Evolutionary conservation across 257 asterid species (phyloP), one percentile per base, ranked within the genome.

Genomic region (Solanum tacnaense): DNA sequence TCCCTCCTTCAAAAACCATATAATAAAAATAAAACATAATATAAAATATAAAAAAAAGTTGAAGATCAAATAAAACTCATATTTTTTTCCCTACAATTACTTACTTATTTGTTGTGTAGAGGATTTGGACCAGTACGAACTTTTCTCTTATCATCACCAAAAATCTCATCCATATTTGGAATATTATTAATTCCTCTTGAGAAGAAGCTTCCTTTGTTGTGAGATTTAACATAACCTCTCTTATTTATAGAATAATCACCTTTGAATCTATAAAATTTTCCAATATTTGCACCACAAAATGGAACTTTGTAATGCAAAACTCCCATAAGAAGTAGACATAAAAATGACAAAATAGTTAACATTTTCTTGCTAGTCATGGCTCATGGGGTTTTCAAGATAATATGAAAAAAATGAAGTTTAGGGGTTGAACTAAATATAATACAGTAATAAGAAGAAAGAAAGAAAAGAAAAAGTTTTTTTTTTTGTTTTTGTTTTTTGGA

Each of bases 121-220:
- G 99, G 99, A 92, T 96, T 95, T 72, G 99, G 95, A 67, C 99
- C 99, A 21, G 98, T 93, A 88, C 93, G 93, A 49, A 96, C 99
- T 92, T 94, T 93, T 68, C 99, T 95, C 94, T 91, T 94, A 49
- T 94, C 95, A 52, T 87, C 94, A 36, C 95, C 95, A 89, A 95
- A 92, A 52, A 91, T 90, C 67, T 78, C 91, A 72, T 91, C 87
- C 87, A 85, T 38, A 68, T 72, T 85, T 36, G 87, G 87, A 85
- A 85, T 68, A 85, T 85, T 85, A 65, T 46, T 39, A 9, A 36
- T 31, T 65, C 87, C 60, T 85, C 87, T 85, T 67, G 81, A 39
- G 58, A 68, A 85, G 38, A 44, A 49, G 11, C 79, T 23, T 38
- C 78, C 83, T 78, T 79, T 68, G 87, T 76, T 38, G 84, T 90